Conservation (phyloP, 2,329 filamentous ascomycete genomes). For the Parastagonospora avenae region DNA sequence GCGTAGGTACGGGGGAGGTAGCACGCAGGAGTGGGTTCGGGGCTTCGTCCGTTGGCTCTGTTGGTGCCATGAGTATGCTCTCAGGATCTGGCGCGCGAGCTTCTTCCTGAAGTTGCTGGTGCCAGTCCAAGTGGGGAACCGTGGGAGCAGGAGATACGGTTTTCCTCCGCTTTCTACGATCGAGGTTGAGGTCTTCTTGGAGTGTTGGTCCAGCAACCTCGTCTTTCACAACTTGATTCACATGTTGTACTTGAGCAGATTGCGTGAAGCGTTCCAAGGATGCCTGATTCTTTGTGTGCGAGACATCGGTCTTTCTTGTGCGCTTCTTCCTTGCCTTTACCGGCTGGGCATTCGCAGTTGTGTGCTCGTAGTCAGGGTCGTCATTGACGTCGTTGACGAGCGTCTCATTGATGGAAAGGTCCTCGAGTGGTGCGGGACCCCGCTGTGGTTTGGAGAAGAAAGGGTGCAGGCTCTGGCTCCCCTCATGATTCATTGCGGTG, state of each 20-base stretch:
- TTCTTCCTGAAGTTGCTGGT: conserved; percentile 35
- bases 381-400: conserved; percentile 19
- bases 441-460: conserved; percentile 44
- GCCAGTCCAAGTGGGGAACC: conserved; percentile 23
- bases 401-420: conserved; percentile 5
- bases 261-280: conserved; percentile 35
- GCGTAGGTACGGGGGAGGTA: neutral
- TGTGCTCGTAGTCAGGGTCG: conserved; percentile 23
- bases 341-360: conserved; percentile 17
- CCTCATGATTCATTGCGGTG: conserved; percentile 45
- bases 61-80: neutral
- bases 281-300: conserved; percentile 30
- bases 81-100: conserved; percentile 9
- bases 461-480: conserved; percentile 43
- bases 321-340: conserved; percentile 29
- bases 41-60: neutral
- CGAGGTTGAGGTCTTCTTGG: conserved; percentile 36
- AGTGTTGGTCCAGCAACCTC: conserved; percentile 15
- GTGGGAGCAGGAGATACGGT: conserved; percentile 36
- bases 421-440: conserved; percentile 12
- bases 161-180: conserved; percentile 46
- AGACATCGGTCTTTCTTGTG: conserved; percentile 23
- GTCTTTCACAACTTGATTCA: conserved; percentile 1
- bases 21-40: neutral
- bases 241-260: neutral